Percentiles rank a stretch among this genome's conserved stretches.
Evolutionary conservation across 495 filamentous ascomycete species (phyloP).

Genomic region (Penicillium waksmanii): DNA sequence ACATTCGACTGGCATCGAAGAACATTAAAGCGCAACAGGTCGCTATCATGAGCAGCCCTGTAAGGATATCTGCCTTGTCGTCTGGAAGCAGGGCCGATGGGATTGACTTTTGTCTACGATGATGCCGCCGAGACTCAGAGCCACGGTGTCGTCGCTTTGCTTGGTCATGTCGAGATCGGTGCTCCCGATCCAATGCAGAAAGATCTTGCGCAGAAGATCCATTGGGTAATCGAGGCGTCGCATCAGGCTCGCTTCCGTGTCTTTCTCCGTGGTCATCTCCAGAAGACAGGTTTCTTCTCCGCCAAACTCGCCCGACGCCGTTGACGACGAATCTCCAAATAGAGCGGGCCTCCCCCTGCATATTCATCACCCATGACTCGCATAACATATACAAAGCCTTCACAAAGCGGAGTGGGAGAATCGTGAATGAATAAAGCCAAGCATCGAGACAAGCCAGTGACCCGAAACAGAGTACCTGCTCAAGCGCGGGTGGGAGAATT

Average conservation of each 20-base stretch:
- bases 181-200: slow-evolving; percentile 28
- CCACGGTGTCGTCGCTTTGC: slow-evolving; percentile 35
- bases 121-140: slow-evolving; percentile 46
- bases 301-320: slow-evolving; percentile 79
- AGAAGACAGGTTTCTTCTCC: slow-evolving; percentile 50
- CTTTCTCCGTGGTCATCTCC: slow-evolving; percentile 20
- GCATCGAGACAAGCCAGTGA: slow-evolving; percentile 88
- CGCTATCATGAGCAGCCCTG: slow-evolving; percentile 80
- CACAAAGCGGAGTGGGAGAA: slow-evolving; percentile 87
- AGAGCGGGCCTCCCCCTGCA: slow-evolving; percentile 67
- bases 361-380: slow-evolving; percentile 69
- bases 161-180: slow-evolving; percentile 25
- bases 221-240: slow-evolving; percentile 24
- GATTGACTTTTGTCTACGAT: slow-evolving; percentile 78
- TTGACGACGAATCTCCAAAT: slow-evolving; percentile 72
- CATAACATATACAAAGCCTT: slow-evolving; percentile 77
- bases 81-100: slow-evolving; percentile 82
- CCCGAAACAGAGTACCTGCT: slow-evolving; percentile 85
- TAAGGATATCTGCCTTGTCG: slow-evolving; percentile 94
- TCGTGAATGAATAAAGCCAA: slow-evolving; percentile 97
- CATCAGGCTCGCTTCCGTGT: slow-evolving; percentile 30
- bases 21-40: slow-evolving; percentile 86
- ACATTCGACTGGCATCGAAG: slow-evolving; percentile 96
- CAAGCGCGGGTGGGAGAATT: slow-evolving; percentile 77
- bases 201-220: slow-evolving; percentile 17